These are phyloP conservation scores for Hypoxylon intermedium DNA, from an alignment of 495 filamentous ascomycete genomes.

Conservation along the genomic window DNA sequence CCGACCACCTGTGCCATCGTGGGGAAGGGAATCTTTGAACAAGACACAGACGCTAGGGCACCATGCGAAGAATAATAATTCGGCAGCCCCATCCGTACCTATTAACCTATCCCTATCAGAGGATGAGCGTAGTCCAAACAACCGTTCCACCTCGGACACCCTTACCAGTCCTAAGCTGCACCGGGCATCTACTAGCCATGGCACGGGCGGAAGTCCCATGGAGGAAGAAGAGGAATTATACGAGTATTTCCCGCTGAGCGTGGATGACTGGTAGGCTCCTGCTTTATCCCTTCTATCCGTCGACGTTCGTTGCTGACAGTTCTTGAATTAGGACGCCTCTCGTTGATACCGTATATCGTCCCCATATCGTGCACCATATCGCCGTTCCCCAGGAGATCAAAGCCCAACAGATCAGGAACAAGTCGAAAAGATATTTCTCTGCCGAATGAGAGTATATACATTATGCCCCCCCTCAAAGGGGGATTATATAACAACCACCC, in stretches of 20 bases:
- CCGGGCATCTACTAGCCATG: slow-evolving; percentile 45
- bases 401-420: slow-evolving; percentile 69
- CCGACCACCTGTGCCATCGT: slow-evolving; percentile 47
- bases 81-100: slow-evolving; percentile 51
- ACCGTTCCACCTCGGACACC: slow-evolving; percentile 47
- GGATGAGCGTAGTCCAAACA: slow-evolving; percentile 67
- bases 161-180: slow-evolving; percentile 49
- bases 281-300: neutral
- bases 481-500: neutral
- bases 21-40: slow-evolving; percentile 37
- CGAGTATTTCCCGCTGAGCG: slow-evolving; percentile 87
- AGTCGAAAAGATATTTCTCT: slow-evolving; percentile 82
- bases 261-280: slow-evolving; percentile 76
- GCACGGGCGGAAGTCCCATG: slow-evolving; percentile 58
- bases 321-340: slow-evolving; percentile 67
- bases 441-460: slow-evolving; percentile 57
- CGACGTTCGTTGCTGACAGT: neutral
- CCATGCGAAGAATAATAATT: slow-evolving; percentile 35
- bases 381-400: slow-evolving; percentile 78
- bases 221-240: slow-evolving; percentile 84
- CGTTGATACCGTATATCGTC: slow-evolving; percentile 90
- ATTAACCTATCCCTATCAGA: slow-evolving; percentile 79
- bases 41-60: slow-evolving; percentile 27
- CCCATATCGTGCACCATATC: slow-evolving; percentile 90
- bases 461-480: neutral